phyloP scores from a whole-genome alignment of 768 basidiomycete species.

The Suillus discolor region DNA sequence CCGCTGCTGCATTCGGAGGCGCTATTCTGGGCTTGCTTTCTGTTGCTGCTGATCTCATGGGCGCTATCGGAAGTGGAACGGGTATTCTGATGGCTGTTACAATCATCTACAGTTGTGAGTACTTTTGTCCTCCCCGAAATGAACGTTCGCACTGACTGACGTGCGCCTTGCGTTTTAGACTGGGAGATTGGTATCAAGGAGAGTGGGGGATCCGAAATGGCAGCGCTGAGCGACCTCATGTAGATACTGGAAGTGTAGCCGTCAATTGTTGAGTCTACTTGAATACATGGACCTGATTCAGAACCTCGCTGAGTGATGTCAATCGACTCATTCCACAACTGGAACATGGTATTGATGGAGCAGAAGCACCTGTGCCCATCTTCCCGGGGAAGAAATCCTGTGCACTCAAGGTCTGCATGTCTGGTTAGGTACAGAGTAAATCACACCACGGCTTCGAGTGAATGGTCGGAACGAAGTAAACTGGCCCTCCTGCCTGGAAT shows the following conservation, averaged over 20 bases:
- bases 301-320: background rate
- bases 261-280: background rate
- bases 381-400: no score
- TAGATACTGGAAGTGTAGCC: slow-evolving; percentile 31
- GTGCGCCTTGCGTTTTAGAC: slow-evolving; percentile 46
- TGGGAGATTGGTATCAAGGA: slow-evolving; percentile 91
- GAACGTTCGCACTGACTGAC: background rate
- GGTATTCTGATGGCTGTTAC: slow-evolving; percentile 98
- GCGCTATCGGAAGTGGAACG: slow-evolving; percentile 93
- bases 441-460: no score
- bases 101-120: slow-evolving; percentile 82
- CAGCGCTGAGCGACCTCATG: slow-evolving; percentile 76
- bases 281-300: slow-evolving; percentile 1
- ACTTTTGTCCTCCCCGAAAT: background rate
- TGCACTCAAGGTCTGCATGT: no score
- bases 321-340: slow-evolving; percentile 12
- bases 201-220: slow-evolving; percentile 82
- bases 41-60: slow-evolving; percentile 92
- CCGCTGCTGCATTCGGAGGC: slow-evolving; percentile 95
- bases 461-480: no score
- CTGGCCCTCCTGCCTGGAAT: no score
- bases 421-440: no score
- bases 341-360: slow-evolving; percentile 3
- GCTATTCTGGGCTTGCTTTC: slow-evolving; percentile 93
- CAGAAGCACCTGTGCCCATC: no score